phyloP scores from a whole-genome alignment of 1,284 basidiomycete species.

The Paramarasmius palmivorus region DNA sequence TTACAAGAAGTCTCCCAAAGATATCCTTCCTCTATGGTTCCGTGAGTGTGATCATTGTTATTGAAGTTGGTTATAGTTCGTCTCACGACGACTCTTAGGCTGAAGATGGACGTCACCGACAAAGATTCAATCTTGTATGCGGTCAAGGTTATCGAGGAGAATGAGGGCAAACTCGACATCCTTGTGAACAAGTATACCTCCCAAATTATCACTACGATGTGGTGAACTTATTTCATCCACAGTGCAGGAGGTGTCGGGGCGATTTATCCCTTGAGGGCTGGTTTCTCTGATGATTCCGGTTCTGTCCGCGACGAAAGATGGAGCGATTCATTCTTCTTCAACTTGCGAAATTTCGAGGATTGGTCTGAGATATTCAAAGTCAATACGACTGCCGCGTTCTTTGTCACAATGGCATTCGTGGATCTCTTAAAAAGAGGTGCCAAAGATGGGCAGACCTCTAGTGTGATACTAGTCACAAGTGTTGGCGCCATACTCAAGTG shows the following conservation, averaged over 20 bases:
- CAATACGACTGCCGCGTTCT: background rate
- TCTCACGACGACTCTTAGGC: no score
- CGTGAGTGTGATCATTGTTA: background rate
- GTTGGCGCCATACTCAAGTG: background rate
- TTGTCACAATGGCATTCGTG: conserved; percentile 1
- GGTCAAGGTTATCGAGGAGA: background rate
- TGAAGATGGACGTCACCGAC: background rate
- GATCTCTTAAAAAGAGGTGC: background rate
- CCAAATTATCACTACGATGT: no score
- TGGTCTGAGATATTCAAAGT: background rate
- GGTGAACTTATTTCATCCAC: no score
- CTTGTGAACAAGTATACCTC: conserved; percentile 1
- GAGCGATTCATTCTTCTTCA: background rate
- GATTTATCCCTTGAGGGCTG: no score
- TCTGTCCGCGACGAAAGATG: no score
- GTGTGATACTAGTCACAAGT: background rate
- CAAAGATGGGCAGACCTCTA: background rate
- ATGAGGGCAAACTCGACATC: background rate
- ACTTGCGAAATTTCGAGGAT: background rate
- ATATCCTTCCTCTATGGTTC: no score
- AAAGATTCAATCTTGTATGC: background rate
- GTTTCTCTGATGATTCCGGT: no score
- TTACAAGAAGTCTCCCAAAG: no score
- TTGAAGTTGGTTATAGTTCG: no score
- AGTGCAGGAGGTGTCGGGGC: no score